Percentiles rank a stretch among this genome's conserved stretches.
Conservation (phyloP, 768 basidiomycete species). For the Crucibulum laeve region DNA sequence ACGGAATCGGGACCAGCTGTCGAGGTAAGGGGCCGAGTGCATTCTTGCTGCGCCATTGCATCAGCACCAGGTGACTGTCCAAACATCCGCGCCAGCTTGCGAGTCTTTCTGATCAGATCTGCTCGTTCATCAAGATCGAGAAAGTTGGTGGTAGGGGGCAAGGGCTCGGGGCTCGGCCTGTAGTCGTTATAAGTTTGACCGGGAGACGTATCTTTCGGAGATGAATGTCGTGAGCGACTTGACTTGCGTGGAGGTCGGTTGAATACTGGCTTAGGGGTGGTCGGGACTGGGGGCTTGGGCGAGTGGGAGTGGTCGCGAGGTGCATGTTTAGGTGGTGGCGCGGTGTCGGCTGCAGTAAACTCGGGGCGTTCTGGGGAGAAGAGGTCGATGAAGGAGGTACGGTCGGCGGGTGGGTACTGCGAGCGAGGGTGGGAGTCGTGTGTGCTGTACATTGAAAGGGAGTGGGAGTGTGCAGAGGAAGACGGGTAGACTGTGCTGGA, state of each 20-base stretch:
- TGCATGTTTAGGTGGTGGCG: slow-evolving; percentile 6
- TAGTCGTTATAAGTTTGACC: slow-evolving; percentile 1
- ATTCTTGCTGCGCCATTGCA: slow-evolving; percentile 26
- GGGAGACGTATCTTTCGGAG: slow-evolving; percentile 15
- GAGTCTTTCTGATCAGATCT: slow-evolving; percentile 66
- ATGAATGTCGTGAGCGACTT: slow-evolving; percentile 8
- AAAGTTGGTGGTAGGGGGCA: slow-evolving; percentile 66
- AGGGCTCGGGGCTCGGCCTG: slow-evolving; percentile 11
- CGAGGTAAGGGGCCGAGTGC: slow-evolving; percentile 4
- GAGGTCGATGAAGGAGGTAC: slow-evolving; percentile 30
- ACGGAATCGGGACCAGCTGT: neutral
- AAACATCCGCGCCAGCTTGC: slow-evolving; percentile 80
- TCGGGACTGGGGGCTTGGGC: slow-evolving; percentile 42
- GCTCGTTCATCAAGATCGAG: slow-evolving; percentile 63
- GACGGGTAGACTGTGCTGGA: slow-evolving; percentile 36
- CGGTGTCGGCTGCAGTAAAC: slow-evolving; percentile 7
- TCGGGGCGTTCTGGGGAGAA: slow-evolving; percentile 18
- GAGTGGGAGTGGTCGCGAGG: slow-evolving; percentile 18
- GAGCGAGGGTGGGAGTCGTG: slow-evolving; percentile 12
- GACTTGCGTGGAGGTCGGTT: slow-evolving; percentile 23
- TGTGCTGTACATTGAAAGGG: slow-evolving; percentile 22
- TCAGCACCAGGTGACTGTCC: slow-evolving; percentile 59
- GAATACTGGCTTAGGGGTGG: slow-evolving; percentile 43
- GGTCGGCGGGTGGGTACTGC: slow-evolving; percentile 8
- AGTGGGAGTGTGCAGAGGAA: slow-evolving; percentile 22